These are phyloP conservation scores for Gracilaria domingensis DNA, from an alignment of 23 red algal species.

Conservation along the genomic window DNA sequence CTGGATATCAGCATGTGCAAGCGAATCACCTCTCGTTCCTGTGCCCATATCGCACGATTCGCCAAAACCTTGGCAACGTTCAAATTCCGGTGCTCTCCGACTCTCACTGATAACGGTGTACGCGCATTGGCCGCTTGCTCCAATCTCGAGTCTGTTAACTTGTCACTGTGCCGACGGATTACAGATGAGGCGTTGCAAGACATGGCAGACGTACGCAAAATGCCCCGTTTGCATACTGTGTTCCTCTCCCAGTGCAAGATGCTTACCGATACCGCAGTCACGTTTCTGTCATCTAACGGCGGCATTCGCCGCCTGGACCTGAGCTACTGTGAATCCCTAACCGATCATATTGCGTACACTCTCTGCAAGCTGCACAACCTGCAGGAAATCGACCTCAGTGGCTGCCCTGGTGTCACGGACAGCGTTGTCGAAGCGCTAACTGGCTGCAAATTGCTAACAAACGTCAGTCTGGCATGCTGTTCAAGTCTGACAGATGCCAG, in stretches of 20 bases:
- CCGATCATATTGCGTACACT: not conserved
- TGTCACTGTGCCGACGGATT: conserved; percentile 5
- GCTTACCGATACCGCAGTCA: conserved; percentile 31
- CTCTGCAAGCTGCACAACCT: not conserved
- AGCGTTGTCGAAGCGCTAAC: not conserved
- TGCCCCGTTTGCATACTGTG: conserved; percentile 40
- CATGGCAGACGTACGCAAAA: not conserved
- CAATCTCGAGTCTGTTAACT: conserved; percentile 11
- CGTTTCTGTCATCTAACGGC: conserved; percentile 3
- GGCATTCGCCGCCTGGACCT: conserved; percentile 10
- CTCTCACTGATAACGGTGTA: conserved; percentile 7
- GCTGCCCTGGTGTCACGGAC: conserved; percentile 12
- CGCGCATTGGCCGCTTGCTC: conserved; percentile 24
- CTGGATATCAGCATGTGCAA: conserved; percentile 22
- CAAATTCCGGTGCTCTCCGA: not conserved
- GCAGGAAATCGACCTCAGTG: conserved; percentile 15
- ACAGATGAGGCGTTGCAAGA: not conserved
- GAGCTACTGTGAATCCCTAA: conserved; percentile 32
- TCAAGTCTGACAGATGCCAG: conserved; percentile 6
- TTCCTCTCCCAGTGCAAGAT: conserved; percentile 15
- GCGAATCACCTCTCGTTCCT: not conserved
- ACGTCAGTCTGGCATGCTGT: conserved; percentile 3
- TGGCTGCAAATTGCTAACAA: not conserved
- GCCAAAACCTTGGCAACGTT: not conserved
- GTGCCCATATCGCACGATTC: not conserved